Evolutionary conservation across 805 yeast genomes (phyloP), one percentile per base, ranked within the genome.

Genomic region (Yueomyces sinensis): DNA sequence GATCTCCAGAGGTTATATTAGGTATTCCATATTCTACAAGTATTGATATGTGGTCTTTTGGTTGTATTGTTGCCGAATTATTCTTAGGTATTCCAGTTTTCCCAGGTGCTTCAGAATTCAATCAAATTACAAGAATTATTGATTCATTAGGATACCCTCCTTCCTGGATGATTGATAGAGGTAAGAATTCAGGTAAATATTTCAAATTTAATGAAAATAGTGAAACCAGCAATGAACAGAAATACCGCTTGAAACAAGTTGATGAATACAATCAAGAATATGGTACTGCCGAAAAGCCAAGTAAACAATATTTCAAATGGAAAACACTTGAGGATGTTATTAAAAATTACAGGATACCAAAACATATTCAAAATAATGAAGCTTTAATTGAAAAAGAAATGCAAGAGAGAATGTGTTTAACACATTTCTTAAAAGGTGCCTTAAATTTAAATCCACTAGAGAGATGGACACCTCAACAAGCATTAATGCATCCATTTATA

Each of bases 31-130:
- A 91, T 51, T 81, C 95, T 1, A 74, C 94, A 9, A 75, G 94
- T 5, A 89, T 91, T 35, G 98, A 89, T 54, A 84, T 89, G 75
- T 91, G 99, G 99, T 89, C 97, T 0, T 62, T 87, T 30, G 98
- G 95, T 0, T 82, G 96, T 52, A 83, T 91, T 33, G 73, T 84
- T 24, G 93, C 91, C 1, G 99, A 91, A 56, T 61, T 89, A 32
- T 87, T 81, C 45, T 58, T 89, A 34, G 98, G 98, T 1, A 65
- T 89, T 37, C 98, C 98, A 1, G 66, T 89, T 44, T 84, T 89
- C 47, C 96, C 98, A 0, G 98, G 98, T 3, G 70, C 86, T 3
- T 82, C 95, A 0, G 98, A 91, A 56, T 91, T 77, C 56, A 86
- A 89, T 52, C 96, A 89, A 57, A 61, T 93, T 30, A 66, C 74